Evolutionary conservation across 176 grass and related monocot genomes (phyloP).

Genomic region (Cenchrus purpureus): DNA sequence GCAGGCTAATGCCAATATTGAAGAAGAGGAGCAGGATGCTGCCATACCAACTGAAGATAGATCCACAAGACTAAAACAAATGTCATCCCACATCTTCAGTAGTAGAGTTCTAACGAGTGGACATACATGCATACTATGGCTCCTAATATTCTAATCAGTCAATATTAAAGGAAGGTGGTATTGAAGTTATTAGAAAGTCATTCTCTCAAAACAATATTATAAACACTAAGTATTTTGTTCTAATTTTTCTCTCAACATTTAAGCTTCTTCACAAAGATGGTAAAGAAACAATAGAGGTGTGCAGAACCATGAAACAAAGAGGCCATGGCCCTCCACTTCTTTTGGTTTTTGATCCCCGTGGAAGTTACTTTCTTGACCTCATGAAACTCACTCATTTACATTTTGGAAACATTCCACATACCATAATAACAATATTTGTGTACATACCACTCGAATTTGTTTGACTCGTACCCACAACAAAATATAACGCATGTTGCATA

Average conservation of each 20-base stretch:
- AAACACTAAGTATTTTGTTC: background rate
- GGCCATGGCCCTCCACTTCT: constrained; percentile 83
- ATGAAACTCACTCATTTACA: background rate
- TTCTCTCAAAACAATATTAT: background rate
- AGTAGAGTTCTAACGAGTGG: constrained; percentile 73
- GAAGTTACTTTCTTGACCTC: constrained; percentile 61
- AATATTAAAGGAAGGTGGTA: constrained; percentile 65
- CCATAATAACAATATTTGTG: too few species aligned
- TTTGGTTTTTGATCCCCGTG: constrained; percentile 66
- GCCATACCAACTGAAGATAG: constrained; percentile 76
- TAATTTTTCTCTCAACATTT: constrained; percentile 26
- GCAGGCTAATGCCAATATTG: constrained; percentile 23
- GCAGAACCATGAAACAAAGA: constrained; percentile 71
- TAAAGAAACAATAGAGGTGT: constrained; percentile 78
- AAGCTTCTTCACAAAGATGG: constrained; percentile 76
- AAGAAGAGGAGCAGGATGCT: constrained; percentile 80
- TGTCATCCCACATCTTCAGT: constrained; percentile 57
- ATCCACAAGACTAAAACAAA: constrained; percentile 60
- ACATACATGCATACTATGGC: constrained; percentile 65
- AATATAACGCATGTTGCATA: too few species aligned
- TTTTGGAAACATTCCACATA: too few species aligned
- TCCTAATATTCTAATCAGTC: constrained; percentile 65
- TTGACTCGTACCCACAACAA: too few species aligned
- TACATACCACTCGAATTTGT: too few species aligned
- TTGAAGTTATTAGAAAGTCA: constrained; percentile 58